Percentiles rank a stretch among this genome's conserved stretches.
Conservation (phyloP, 495 filamentous ascomycete species). For the Lepidopterella palustris region DNA sequence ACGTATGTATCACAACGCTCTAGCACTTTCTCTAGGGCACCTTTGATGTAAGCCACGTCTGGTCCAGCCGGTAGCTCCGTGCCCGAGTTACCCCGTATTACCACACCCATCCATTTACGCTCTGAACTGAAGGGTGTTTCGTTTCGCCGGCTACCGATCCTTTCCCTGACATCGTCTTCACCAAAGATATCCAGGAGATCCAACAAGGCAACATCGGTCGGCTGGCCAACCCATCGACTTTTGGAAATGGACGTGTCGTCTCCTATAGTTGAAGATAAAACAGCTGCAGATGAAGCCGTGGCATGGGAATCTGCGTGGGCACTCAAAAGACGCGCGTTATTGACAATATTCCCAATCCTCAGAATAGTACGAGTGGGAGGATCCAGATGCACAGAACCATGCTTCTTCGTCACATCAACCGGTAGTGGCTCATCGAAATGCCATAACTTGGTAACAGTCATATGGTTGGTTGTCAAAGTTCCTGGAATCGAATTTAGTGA, state of each 20-base stretch:
- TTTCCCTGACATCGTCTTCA: conserved; percentile 82
- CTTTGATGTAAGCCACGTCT: conserved; percentile 88
- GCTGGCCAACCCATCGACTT: conserved; percentile 93
- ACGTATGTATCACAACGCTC: conserved; percentile 85
- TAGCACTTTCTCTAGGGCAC: conserved; percentile 82
- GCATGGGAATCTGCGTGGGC: conserved; percentile 53
- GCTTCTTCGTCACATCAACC: conserved; percentile 67
- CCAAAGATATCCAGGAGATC: conserved; percentile 86
- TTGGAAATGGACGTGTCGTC: conserved; percentile 54
- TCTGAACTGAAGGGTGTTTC: conserved; percentile 96
- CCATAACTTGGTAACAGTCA: conserved; percentile 98
- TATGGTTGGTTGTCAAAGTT: conserved; percentile 93
- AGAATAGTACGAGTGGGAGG: conserved; percentile 70
- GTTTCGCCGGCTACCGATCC: conserved; percentile 65
- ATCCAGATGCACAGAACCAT: conserved; percentile 57
- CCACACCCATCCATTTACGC: conserved; percentile 97
- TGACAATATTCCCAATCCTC: conserved; percentile 89
- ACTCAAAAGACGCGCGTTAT: conserved; percentile 76
- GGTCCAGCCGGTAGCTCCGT: conserved; percentile 36
- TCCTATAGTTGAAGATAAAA: conserved; percentile 68
- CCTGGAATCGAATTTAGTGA: conserved; percentile 40
- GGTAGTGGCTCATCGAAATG: conserved; percentile 67
- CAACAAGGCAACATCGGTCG: conserved; percentile 91
- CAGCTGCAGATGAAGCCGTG: conserved; percentile 62
- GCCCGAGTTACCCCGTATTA: conserved; percentile 48